A percentile compares a stretch with the other conserved stretches of the same genome.
Evolutionary conservation across 176 grass and related monocot species (phyloP).

Genomic region (Carex littledalei): DNA sequence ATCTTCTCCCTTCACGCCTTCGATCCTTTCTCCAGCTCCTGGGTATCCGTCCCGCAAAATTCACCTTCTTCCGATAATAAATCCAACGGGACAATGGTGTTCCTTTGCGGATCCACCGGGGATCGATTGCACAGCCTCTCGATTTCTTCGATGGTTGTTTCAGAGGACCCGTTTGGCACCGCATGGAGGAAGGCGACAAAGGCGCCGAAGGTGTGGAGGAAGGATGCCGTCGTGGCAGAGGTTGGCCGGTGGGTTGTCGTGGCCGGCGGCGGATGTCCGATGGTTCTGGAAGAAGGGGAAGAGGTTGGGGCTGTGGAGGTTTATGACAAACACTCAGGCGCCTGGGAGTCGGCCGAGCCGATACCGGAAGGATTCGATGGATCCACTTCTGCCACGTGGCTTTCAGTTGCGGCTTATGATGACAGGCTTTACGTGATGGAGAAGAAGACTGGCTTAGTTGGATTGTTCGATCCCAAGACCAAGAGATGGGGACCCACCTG

Average conservation of each 20-base stretch:
- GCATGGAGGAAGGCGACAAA: slow-evolving; percentile 21
- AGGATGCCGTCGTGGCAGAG: slow-evolving; percentile 57
- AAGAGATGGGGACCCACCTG: slow-evolving; percentile 50
- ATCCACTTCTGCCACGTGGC: slow-evolving; percentile 56
- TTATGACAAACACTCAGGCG: slow-evolving; percentile 14
- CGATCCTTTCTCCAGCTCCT: slow-evolving; percentile 50
- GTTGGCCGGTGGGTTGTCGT: slow-evolving; percentile 54
- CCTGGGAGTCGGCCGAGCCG: slow-evolving; percentile 49
- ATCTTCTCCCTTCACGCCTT: slow-evolving; percentile 22
- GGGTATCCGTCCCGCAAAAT: slow-evolving; percentile 33
- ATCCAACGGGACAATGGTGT: not conserved
- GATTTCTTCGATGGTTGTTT: slow-evolving; percentile 31
- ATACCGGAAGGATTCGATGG: slow-evolving; percentile 45
- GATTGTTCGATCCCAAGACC: slow-evolving; percentile 66
- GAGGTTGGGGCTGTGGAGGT: slow-evolving; percentile 55
- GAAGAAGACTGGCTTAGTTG: slow-evolving; percentile 36
- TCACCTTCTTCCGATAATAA: slow-evolving; percentile 25
- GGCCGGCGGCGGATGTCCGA: slow-evolving; percentile 56
- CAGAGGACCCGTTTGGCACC: slow-evolving; percentile 45
- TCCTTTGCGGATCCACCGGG: slow-evolving; percentile 25
- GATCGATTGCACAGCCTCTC: slow-evolving; percentile 45
- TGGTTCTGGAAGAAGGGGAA: slow-evolving; percentile 50
- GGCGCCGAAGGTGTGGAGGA: slow-evolving; percentile 52
- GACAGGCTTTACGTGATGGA: slow-evolving; percentile 50
- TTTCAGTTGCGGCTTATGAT: slow-evolving; percentile 48